Evolutionary conservation across 768 basidiomycete species (phyloP).

Genomic region (Hirschioporus abietinus): DNA sequence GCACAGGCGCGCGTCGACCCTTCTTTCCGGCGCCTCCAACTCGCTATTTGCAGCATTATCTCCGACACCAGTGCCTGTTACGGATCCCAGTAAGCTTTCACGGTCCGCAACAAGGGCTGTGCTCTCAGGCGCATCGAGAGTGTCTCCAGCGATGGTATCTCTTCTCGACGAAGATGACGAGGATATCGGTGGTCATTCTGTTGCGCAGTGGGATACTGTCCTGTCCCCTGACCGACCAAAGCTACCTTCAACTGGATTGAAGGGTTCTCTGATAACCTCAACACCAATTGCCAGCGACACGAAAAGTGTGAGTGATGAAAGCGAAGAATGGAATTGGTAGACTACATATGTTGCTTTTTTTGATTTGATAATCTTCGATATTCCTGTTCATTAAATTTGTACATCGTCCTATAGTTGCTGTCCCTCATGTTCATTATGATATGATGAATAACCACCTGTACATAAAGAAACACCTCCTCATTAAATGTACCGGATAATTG

Average conservation of each 20-base stretch:
- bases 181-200: background rate
- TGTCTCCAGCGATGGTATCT: constrained; percentile 8
- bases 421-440: too few relatives aligned
- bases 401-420: background rate
- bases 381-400: background rate
- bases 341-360: background rate
- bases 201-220: background rate
- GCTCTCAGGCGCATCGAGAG: background rate
- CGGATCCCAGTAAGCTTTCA: constrained; percentile 24
- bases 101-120: background rate
- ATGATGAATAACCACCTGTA: too few relatives aligned
- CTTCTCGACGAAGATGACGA: constrained; percentile 12
- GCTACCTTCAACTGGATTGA: too few relatives aligned
- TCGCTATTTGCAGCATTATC: constrained; percentile 40
- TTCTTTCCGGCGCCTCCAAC: constrained; percentile 61
- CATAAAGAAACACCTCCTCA: too few relatives aligned
- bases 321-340: background rate
- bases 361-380: too few relatives aligned
- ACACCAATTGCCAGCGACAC: background rate
- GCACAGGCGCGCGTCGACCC: constrained; percentile 62
- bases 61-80: constrained; percentile 62
- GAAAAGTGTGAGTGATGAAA: background rate
- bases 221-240: background rate
- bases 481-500: background rate
- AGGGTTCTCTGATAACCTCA: background rate